These are phyloP conservation scores for Phytophthora idaei DNA, from an alignment of 352 stramenopile species.

Conservation along the genomic window DNA sequence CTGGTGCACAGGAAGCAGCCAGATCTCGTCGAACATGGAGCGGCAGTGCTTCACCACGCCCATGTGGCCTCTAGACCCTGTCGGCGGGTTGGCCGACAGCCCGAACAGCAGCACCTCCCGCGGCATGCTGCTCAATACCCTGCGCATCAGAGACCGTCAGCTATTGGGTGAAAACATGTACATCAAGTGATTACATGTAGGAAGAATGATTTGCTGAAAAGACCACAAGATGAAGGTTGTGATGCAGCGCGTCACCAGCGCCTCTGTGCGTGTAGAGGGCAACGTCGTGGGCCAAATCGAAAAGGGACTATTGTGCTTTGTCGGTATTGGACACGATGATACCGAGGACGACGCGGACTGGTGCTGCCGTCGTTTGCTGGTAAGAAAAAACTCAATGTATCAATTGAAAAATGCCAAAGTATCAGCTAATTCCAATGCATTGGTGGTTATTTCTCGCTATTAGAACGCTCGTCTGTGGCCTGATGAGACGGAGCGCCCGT, in stretches of 20 bases:
- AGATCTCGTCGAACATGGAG: slow-evolving; percentile 82
- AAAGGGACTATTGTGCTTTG: slow-evolving; percentile 78
- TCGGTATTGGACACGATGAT: slow-evolving; percentile 79
- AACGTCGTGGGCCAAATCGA: slow-evolving; percentile 77
- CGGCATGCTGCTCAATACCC: slow-evolving; percentile 2
- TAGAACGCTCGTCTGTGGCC: slow-evolving; percentile 86
- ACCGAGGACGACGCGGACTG: slow-evolving; percentile 84
- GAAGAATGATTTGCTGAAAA: slow-evolving; percentile 28
- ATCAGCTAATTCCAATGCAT: not conserved
- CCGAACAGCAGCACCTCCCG: slow-evolving; percentile 82
- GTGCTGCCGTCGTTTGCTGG: slow-evolving; percentile 79
- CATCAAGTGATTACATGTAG: not conserved
- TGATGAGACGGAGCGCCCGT: slow-evolving; percentile 53
- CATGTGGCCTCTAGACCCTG: slow-evolving; percentile 74
- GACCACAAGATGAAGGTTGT: slow-evolving; percentile 67
- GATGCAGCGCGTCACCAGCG: slow-evolving; percentile 83
- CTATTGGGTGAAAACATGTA: slow-evolving; percentile 2
- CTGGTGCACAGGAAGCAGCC: slow-evolving; percentile 89
- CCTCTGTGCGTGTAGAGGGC: slow-evolving; percentile 77
- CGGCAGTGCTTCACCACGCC: slow-evolving; percentile 73
- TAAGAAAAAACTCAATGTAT: slow-evolving; percentile 24
- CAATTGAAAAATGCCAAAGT: not conserved
- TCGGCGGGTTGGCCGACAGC: slow-evolving; percentile 86
- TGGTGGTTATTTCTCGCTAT: not conserved
- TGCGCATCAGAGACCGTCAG: not conserved